Evolutionary conservation across 139 green algal genomes (phyloP).

Genomic region (Chlamydomonas schloesseri): DNA sequence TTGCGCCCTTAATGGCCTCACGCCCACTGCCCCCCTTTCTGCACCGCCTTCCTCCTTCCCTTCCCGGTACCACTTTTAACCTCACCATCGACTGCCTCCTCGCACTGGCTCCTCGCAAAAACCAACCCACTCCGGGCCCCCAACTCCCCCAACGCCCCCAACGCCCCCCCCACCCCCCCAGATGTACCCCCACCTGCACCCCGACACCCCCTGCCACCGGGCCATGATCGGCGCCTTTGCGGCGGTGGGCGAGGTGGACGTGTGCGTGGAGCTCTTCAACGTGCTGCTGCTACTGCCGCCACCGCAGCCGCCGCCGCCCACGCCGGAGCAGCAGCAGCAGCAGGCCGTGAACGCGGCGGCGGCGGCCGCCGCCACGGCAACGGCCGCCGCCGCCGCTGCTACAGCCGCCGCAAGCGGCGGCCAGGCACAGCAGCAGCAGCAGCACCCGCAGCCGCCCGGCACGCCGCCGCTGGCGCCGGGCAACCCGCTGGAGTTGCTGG

Average conservation of each 20-base stretch:
- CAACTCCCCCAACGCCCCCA: no score
- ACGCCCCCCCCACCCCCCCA: not conserved
- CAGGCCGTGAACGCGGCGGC: not conserved
- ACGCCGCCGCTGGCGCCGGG: no score
- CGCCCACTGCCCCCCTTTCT: no score
- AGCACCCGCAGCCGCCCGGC: not conserved
- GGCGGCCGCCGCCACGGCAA: not conserved
- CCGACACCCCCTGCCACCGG: slow-evolving; percentile 32
- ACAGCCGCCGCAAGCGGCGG: not conserved
- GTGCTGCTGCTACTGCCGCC: slow-evolving; percentile 19
- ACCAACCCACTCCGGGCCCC: no score
- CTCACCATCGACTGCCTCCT: no score
- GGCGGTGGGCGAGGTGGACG: slow-evolving; percentile 35
- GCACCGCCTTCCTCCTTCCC: no score
- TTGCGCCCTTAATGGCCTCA: no score
- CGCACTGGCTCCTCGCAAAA: no score
- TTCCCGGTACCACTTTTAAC: no score
- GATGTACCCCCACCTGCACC: slow-evolving; percentile 30
- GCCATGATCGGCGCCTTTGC: slow-evolving; percentile 45
- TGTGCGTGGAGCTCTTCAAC: slow-evolving; percentile 27
- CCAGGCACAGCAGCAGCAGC: not conserved
- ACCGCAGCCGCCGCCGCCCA: not conserved
- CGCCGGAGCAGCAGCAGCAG: not conserved
- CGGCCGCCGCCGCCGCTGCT: not conserved
- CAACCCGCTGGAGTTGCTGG: no score